Conservation (phyloP, 2,329 filamentous ascomycete species). For the Didymella glomerata region DNA sequence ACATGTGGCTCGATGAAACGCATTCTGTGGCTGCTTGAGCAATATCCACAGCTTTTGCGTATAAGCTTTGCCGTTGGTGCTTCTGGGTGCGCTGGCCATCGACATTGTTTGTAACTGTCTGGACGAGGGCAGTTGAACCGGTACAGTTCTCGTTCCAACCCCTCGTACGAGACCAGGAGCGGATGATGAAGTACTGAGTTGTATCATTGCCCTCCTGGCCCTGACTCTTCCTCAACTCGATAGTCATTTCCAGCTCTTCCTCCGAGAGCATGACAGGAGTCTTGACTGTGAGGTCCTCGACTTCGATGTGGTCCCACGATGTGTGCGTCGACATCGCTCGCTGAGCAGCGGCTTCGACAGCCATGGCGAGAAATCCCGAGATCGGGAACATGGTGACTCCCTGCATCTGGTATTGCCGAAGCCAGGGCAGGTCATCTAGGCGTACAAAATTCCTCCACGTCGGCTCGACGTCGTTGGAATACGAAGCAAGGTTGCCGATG, state of each 20-base stretch:
- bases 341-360: constrained; percentile 44
- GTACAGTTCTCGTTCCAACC: constrained; percentile 67
- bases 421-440: constrained; percentile 56
- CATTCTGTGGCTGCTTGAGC: constrained; percentile 24
- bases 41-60: constrained; percentile 15
- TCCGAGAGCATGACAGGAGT: constrained; percentile 40
- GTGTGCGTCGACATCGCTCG: constrained; percentile 21
- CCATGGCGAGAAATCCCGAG: constrained; percentile 46
- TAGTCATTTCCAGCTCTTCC: constrained; percentile 43
- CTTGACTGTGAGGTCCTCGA: constrained; percentile 29
- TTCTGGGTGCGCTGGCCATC: constrained; percentile 38
- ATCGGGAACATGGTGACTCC: constrained; percentile 42
- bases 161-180: constrained; percentile 60
- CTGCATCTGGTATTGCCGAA: constrained; percentile 57
- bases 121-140: constrained; percentile 52
- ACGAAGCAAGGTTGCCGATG: constrained; percentile 16
- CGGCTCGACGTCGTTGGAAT: constrained; percentile 31
- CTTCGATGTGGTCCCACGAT: constrained; percentile 27
- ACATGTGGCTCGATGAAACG: constrained; percentile 50
- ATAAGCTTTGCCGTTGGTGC: constrained; percentile 25
- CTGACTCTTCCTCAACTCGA: constrained; percentile 32
- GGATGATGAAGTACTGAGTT: constrained; percentile 58
- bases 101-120: constrained; percentile 53
- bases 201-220: not conserved
- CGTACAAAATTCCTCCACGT: constrained; percentile 59